phyloP scores from a whole-genome alignment of 148 eudicot species.

The Bassia scoparia region DNA sequence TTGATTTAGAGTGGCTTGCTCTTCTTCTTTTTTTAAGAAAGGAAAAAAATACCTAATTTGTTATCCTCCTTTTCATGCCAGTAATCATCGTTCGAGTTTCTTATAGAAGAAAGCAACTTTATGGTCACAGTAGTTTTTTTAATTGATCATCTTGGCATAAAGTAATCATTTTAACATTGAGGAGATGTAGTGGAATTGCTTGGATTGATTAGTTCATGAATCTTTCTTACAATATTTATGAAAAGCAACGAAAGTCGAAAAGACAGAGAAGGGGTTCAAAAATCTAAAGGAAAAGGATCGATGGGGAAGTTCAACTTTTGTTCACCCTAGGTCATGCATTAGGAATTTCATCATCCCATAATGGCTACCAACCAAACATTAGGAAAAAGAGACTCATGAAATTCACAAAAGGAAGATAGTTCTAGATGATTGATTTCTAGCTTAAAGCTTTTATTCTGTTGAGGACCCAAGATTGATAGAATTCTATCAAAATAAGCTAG shows the following conservation, averaged over 20 bases:
- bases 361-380: too few relatives aligned
- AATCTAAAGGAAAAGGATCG: not conserved
- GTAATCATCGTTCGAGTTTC: not conserved
- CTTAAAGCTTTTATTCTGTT: too few relatives aligned
- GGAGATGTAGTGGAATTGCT: constrained; percentile 5
- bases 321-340: not conserved
- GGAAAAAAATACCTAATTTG: not conserved
- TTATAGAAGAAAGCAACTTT: constrained; percentile 7
- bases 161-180: not conserved
- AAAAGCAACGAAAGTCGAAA: constrained; percentile 8
- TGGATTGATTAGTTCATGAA: constrained; percentile 3
- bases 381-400: too few relatives aligned
- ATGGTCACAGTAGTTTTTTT: not conserved
- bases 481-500: too few relatives aligned
- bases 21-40: not conserved
- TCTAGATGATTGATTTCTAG: too few relatives aligned
- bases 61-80: not conserved
- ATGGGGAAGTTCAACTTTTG: not conserved
- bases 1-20: not conserved
- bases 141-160: constrained; percentile 6
- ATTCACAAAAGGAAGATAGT: too few relatives aligned
- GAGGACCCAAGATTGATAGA: too few relatives aligned
- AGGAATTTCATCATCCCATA: not conserved
- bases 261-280: not conserved
- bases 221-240: not conserved